Base-by-base conservation (phyloP, 2,329 filamentous ascomycete species). In the Aotearoamyces nothofagi region DNA sequence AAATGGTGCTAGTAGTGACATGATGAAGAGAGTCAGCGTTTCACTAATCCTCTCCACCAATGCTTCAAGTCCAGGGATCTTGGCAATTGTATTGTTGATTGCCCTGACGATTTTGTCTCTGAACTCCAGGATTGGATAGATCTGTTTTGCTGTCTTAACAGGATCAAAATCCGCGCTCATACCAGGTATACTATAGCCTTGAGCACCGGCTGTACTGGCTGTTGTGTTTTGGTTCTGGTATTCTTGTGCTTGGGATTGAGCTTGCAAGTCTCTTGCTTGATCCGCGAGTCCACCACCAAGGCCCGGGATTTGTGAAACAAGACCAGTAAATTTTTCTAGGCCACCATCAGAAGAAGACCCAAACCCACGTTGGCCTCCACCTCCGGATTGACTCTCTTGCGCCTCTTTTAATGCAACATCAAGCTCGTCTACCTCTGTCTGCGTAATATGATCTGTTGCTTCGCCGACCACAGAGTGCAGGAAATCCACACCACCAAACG, bases 11-110 rank as follows among this genome's bases (percentile, higher is more conserved):
- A 98, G 65, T 1, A 98, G 67, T 5, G 84, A 86, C 36, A 98
- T 67, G 28, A 98, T 71, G 49, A 96, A 96, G 5, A 93, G 66
- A 0, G 87, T 93, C 22, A 98, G 62, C 2, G 80, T 87, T 57
- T 98, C 90, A 32, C 79, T 82, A 44, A 98, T 92, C 43, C 83
- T 87, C 39, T 96, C 87, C 13, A 96, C 72, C n/a, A 94, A 61
- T 36, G 76, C 66, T 54, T 93, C 83, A 4, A 98, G 63, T 1
- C 87, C 87, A 0, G 90, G 90, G 22, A 98, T 78, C 58, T 92
- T 94, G 43, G 84, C 74, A 40, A 96, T 83, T 29, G 84, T 78
- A 22, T 72, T 69, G 46, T 74, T 83, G 52, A 98, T 84, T 22
- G 76, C 69, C 41, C 82, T 82, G 28, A 94, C 86, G 31, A 98